phyloP scores from a whole-genome alignment of 352 stramenopile genomes.

The Globisporangium carolinianum region DNA sequence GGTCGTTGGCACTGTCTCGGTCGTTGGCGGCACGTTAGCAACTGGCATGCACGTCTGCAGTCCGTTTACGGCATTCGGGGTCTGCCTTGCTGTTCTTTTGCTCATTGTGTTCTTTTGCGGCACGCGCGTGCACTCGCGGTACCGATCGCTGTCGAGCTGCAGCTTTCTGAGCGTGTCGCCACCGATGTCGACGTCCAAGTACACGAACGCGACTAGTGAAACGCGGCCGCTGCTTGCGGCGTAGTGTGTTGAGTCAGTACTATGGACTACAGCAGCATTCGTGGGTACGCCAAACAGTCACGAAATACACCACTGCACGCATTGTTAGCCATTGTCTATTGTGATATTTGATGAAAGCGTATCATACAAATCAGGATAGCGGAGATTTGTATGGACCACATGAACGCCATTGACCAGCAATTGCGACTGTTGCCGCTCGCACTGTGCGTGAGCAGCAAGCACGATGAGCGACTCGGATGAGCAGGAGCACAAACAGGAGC shows the following conservation, averaged over 20 bases:
- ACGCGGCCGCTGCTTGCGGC: no score
- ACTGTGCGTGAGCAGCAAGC: background rate
- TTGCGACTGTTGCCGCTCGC: background rate
- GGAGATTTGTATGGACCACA: no score
- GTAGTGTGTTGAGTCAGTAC: no score
- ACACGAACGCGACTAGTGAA: slow-evolving; percentile 6
- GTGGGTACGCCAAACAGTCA: no score
- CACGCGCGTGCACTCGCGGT: slow-evolving; percentile 70
- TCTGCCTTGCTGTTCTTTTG: slow-evolving; percentile 64
- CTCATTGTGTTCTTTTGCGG: slow-evolving; percentile 78
- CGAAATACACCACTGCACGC: no score
- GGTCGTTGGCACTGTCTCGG: slow-evolving; percentile 58
- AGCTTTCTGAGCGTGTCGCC: slow-evolving; percentile 68
- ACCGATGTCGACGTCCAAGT: slow-evolving; percentile 37
- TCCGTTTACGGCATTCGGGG: slow-evolving; percentile 72
- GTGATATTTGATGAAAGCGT: no score
- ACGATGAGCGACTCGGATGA: background rate
- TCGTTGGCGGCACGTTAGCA: slow-evolving; percentile 61
- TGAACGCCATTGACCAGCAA: no score
- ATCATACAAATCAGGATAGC: no score
- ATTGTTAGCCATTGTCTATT: no score
- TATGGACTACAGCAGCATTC: no score
- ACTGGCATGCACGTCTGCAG: slow-evolving; percentile 71
- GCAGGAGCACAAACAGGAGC: slow-evolving; percentile 10
- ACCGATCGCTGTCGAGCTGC: slow-evolving; percentile 64